Conservation (phyloP, 2,329 filamentous ascomycete genomes). For the Aspergillus sp. region DNA sequence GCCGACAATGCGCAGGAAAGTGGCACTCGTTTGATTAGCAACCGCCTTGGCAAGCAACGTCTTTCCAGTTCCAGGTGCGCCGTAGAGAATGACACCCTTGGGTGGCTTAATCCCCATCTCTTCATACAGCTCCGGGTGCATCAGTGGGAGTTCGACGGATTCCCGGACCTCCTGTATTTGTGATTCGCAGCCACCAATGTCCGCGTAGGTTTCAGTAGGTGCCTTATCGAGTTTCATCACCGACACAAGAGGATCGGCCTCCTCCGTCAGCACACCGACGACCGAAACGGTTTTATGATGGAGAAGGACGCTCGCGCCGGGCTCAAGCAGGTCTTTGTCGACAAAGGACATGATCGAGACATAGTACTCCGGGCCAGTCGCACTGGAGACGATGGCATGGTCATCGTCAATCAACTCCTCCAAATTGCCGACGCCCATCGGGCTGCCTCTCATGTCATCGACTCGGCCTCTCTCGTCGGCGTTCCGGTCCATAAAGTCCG, state of each 20-base stretch:
- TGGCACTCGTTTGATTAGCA: constrained; percentile 97
- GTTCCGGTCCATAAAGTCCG: constrained; percentile 74
- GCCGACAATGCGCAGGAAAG: constrained; percentile 93
- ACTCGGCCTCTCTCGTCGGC: constrained; percentile 91
- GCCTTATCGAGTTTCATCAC: constrained; percentile 99
- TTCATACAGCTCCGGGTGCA: constrained; percentile 96
- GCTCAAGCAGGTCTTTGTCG: constrained; percentile 95
- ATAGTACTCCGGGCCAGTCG: constrained; percentile 96
- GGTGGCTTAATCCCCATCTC: constrained; percentile 99
- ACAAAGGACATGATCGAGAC: constrained; percentile 99
- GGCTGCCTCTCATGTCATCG: constrained; percentile 96
- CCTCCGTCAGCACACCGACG: constrained; percentile 91
- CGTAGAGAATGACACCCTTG: constrained; percentile 98
- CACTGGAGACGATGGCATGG: constrained; percentile 95
- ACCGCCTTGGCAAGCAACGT: constrained; percentile 93
- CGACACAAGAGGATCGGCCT: constrained; percentile 87
- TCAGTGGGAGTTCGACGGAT: constrained; percentile 85
- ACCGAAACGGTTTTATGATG: constrained; percentile 98
- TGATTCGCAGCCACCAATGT: constrained; percentile 89
- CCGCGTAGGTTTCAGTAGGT: constrained; percentile 93
- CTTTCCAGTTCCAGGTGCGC: constrained; percentile 93
- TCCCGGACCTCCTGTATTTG: constrained; percentile 98
- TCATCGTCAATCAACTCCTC: constrained; percentile 99
- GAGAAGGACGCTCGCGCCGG: constrained; percentile 85
- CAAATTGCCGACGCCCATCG: constrained; percentile 94